Conservation (phyloP, 2,329 filamentous ascomycete species). For the Talaromyces rugulosus region DNA sequence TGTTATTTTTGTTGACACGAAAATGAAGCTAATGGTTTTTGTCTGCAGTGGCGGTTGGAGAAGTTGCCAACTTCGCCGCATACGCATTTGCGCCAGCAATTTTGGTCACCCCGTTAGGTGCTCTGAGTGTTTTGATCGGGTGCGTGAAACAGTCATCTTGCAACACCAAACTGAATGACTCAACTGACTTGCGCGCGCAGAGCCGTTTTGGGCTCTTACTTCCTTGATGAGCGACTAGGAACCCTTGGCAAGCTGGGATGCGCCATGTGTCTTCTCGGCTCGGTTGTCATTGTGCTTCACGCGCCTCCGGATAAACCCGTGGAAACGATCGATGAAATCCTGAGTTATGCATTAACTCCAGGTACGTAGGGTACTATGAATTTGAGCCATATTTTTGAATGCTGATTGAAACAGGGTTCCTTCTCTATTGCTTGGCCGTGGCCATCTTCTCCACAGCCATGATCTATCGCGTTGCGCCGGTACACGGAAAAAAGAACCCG, state of each 20-base stretch:
- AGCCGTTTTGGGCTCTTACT: conserved; percentile 90
- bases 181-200: conserved; percentile 38
- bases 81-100: conserved; percentile 99
- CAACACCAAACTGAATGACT: background rate
- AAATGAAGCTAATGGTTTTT: background rate
- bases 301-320: conserved; percentile 92
- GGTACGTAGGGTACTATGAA: conserved; percentile 53
- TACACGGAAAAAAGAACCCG: conserved; percentile 90
- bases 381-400: background rate
- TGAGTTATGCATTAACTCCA: conserved; percentile 84
- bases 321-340: conserved; percentile 83
- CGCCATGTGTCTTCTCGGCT: conserved; percentile 91
- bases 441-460: conserved; percentile 81
- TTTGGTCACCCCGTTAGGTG: conserved; percentile 89
- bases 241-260: conserved; percentile 88
- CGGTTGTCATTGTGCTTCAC: conserved; percentile 95
- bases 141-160: conserved; percentile 27
- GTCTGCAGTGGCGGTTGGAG: conserved; percentile 74
- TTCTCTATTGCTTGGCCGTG: conserved; percentile 78
- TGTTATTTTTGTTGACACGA: conserved; percentile 11
- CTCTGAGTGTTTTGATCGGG: conserved; percentile 88
- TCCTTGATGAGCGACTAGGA: conserved; percentile 86
- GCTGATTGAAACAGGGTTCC: conserved; percentile 61
- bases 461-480: conserved; percentile 91
- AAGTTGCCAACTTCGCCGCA: conserved; percentile 94